These are phyloP conservation scores for Chaetomium fimeti DNA, from an alignment of 495 filamentous ascomycete genomes.

Conservation along the genomic window DNA sequence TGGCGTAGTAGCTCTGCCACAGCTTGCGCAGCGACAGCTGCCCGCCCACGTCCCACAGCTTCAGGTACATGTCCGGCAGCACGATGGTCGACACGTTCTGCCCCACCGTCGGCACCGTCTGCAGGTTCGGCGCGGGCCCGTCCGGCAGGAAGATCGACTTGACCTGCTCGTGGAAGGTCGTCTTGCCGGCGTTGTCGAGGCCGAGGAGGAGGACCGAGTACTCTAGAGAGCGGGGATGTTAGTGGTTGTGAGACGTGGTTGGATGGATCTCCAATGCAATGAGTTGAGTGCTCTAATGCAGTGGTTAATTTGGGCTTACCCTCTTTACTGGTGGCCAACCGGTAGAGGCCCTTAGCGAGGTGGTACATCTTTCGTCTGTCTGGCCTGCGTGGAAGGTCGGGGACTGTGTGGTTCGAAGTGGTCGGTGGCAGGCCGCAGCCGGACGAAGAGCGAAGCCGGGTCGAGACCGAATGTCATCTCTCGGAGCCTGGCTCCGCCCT, in stretches of 20 bases:
- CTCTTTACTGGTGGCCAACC: slow-evolving; percentile 93
- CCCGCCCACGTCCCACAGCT: slow-evolving; percentile 97
- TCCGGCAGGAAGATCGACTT: slow-evolving; percentile 79
- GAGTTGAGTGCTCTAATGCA: neutral
- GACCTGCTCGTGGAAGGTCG: slow-evolving; percentile 93
- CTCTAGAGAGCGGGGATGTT: slow-evolving; percentile 55
- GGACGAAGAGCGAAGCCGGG: neutral
- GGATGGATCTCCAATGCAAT: too few relatives aligned
- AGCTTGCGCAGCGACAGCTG: slow-evolving; percentile 84
- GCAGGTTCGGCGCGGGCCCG: slow-evolving; percentile 56
- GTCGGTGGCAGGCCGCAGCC: slow-evolving; percentile 1
- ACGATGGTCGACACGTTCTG: slow-evolving; percentile 92
- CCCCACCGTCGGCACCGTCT: slow-evolving; percentile 93
- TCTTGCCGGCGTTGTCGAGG: slow-evolving; percentile 97
- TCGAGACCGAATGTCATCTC: neutral
- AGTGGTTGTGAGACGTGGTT: slow-evolving; percentile 6
- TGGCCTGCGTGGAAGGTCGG: neutral
- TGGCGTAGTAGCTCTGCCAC: slow-evolving; percentile 93
- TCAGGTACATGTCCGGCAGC: slow-evolving; percentile 88
- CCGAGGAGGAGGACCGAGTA: slow-evolving; percentile 97
- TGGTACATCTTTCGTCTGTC: slow-evolving; percentile 71
- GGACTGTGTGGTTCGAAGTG: neutral
- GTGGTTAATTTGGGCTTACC: slow-evolving; percentile 44
- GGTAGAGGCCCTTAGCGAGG: slow-evolving; percentile 90
- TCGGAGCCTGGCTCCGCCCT: too few relatives aligned